A percentile compares a stretch with the other conserved stretches of the same genome.
phyloP scores from a whole-genome alignment of 306 rosid species.

The Sicyos baderoa region DNA sequence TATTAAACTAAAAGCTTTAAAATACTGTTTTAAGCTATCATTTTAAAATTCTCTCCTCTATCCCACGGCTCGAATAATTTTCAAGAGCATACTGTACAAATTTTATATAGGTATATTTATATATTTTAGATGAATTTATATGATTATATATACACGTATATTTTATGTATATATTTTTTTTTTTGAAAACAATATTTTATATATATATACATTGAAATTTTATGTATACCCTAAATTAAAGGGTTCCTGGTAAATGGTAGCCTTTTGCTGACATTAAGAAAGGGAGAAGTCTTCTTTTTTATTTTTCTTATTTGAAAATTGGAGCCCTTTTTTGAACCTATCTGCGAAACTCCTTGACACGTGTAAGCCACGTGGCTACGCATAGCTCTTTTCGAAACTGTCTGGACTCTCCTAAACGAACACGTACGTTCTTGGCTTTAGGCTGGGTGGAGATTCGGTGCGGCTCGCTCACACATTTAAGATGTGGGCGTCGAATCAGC shows the following conservation, averaged over 20 bases:
- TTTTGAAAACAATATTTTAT: too few relatives aligned
- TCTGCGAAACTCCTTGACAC: not conserved
- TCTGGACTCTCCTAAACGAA: constrained; percentile 1
- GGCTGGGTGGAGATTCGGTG: not conserved
- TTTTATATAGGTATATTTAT: not conserved
- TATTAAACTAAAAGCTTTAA: too few relatives aligned
- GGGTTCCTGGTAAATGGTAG: constrained; percentile 2
- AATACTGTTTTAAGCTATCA: too few relatives aligned
- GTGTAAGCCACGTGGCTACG: not conserved
- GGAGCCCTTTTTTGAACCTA: not conserved
- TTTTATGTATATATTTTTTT: too few relatives aligned
- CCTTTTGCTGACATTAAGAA: not conserved
- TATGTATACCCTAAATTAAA: not conserved
- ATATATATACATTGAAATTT: not conserved
- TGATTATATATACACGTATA: not conserved
- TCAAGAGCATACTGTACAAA: not conserved
- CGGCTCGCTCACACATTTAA: not conserved
- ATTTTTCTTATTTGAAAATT: not conserved
- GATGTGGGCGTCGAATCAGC: not conserved
- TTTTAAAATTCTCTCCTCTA: too few relatives aligned
- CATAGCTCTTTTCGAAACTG: not conserved
- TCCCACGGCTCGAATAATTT: too few relatives aligned
- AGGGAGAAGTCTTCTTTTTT: not conserved
- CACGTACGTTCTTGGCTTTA: not conserved
- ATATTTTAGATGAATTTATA: not conserved